Evolutionary conservation across 1,284 basidiomycete species (phyloP), one percentile per base, ranked within the genome.

Genomic region (Puccinia polysora): DNA sequence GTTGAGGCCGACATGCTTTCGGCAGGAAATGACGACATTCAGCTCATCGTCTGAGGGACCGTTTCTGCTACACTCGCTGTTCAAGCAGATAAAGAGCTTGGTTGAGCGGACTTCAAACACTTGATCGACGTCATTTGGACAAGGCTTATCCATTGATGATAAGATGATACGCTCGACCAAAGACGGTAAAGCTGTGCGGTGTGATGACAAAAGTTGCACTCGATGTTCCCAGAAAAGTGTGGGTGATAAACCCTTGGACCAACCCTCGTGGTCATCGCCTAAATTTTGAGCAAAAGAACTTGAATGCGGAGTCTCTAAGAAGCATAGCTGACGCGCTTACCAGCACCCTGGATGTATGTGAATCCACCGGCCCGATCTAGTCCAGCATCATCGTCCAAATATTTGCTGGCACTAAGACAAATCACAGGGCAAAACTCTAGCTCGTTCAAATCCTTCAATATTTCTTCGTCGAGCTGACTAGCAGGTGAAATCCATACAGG

Each of bases 221-320:
- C 81, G 81, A 76, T 89, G 80, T 38, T 76, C 75, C 91, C 91
- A 94, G 77, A 88, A 93, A 12, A 87, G 73, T 8, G 80, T 76
- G 0, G 91, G 89, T 0, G 86, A 88, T 67, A 93, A 81, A 1
- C 89, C 89, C 84, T 88, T 75, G 47, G 88, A 85, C 90, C 90
- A 93, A 7, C 88, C 81, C 78, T 93, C 91, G 76, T 93, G 90
- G 76, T 93, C 91, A 77, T 93, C 90, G 0, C 90, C 91, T 0
- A 89, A 18, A 7, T 30, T 32, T 38, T 25, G 32, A 40, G 3
- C 10, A 59, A 23, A 2, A 23, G 43, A 40, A 6, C 28, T 59
- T 25, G 28, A 12, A 34, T 1, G 8, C 7, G 23, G 28, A 59
- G 7, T 10, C 18, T 23, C 28, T 20, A 7, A 4, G 8, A 40